Evolutionary conservation across 2,329 filamentous ascomycete species (phyloP).

Genomic region (Xylariales sp.): DNA sequence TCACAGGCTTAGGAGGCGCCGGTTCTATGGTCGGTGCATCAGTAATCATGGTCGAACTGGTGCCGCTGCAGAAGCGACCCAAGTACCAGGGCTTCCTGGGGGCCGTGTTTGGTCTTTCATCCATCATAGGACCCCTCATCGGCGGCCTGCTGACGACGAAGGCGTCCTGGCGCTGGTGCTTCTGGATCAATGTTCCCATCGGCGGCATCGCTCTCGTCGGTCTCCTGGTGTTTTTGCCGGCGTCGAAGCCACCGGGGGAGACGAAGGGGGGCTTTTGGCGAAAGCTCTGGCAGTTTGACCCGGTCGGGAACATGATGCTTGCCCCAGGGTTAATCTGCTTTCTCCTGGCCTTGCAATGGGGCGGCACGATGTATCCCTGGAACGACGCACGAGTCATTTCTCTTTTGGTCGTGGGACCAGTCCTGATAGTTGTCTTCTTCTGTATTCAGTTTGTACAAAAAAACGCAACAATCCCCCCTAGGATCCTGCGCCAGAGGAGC

Average conservation of each 20-base stretch:
- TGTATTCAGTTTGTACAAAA: background rate
- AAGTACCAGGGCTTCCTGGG: slow-evolving; percentile 2
- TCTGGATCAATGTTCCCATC: slow-evolving; percentile 5
- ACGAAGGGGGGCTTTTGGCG: background rate
- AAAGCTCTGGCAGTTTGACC: slow-evolving; percentile 1
- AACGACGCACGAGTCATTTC: slow-evolving; percentile 1
- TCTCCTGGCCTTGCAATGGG: slow-evolving; percentile 2
- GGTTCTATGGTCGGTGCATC: slow-evolving; percentile 3
- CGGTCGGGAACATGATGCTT: background rate
- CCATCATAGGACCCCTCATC: background rate
- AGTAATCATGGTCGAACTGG: slow-evolving; percentile 14
- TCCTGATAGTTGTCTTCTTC: background rate
- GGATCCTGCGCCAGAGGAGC: background rate
- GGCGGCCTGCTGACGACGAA: background rate
- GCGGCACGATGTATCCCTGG: slow-evolving; percentile 2
- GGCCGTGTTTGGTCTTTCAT: slow-evolving; percentile 3
- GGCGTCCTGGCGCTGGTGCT: slow-evolving; percentile 7
- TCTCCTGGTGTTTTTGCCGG: background rate
- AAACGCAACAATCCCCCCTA: background rate
- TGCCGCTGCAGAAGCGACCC: slow-evolving; percentile 6
- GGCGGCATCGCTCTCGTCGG: background rate
- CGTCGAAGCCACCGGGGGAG: background rate
- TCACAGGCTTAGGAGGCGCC: slow-evolving; percentile 15
- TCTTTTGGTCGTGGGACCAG: background rate
- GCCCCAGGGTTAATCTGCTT: background rate